Evolutionary conservation across 345 rosid genomes (phyloP).

Genomic region (Pseudoturritis turrita): DNA sequence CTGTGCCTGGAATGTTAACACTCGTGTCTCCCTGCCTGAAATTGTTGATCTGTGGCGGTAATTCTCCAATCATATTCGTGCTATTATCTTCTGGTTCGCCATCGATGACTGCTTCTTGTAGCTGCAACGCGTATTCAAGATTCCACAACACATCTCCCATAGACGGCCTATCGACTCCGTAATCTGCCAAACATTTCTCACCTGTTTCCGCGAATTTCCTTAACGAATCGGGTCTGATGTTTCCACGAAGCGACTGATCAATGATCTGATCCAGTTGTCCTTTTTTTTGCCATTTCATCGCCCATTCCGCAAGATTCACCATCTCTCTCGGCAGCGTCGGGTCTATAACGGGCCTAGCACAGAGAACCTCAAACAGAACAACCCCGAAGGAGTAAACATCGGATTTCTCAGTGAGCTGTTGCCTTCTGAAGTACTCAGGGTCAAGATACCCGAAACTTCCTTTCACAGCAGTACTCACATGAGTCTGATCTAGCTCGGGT

Average conservation of each 20-base stretch:
- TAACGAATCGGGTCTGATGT: constrained; percentile 21
- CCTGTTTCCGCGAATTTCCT: constrained; percentile 29
- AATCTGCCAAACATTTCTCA: constrained; percentile 31
- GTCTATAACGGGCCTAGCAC: constrained; percentile 39
- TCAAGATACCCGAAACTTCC: constrained; percentile 46
- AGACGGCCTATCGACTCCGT: constrained; percentile 29
- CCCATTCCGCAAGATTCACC: constrained; percentile 37
- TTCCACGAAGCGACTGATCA: constrained; percentile 22
- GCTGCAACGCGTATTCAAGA: constrained; percentile 29
- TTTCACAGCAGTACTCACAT: constrained; percentile 43
- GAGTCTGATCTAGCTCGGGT: constrained; percentile 41
- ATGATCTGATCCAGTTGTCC: constrained; percentile 24
- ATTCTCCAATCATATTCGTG: constrained; percentile 72
- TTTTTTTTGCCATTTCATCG: constrained; percentile 30
- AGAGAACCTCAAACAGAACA: constrained; percentile 40
- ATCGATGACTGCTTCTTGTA: constrained; percentile 41
- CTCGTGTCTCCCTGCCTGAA: constrained; percentile 53
- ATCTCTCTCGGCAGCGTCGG: constrained; percentile 32
- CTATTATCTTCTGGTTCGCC: constrained; percentile 79
- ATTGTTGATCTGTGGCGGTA: constrained; percentile 59
- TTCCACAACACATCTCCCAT: constrained; percentile 39
- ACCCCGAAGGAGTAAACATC: constrained; percentile 48
- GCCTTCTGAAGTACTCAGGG: constrained; percentile 42
- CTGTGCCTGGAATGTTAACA: constrained; percentile 25
- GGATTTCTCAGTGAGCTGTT: constrained; percentile 44